Percentiles rank a stretch among this genome's conserved stretches.
Evolutionary conservation across 768 basidiomycete species (phyloP).

Genomic region (Calocybe cyanea): DNA sequence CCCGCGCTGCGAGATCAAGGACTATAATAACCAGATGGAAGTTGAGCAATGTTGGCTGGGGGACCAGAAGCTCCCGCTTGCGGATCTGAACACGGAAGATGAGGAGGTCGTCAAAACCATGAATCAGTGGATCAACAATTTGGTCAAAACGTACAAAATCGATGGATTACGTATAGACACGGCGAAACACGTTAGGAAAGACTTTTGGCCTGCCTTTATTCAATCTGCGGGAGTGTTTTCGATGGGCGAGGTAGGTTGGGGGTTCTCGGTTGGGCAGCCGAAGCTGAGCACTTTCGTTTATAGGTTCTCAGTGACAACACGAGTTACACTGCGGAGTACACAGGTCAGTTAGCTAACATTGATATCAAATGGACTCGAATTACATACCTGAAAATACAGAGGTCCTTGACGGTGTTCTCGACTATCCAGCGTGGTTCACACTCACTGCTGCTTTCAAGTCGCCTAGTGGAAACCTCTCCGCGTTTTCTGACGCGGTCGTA

Average conservation of each 20-base stretch:
- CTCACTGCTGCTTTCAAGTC: slow-evolving; percentile 51
- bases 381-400: slow-evolving; percentile 16
- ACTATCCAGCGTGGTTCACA: slow-evolving; percentile 56
- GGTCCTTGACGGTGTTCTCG: slow-evolving; percentile 55
- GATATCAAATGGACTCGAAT: background rate
- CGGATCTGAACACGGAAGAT: too few species aligned
- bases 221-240: slow-evolving; percentile 63
- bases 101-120: too few species aligned
- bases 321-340: slow-evolving; percentile 38
- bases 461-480: slow-evolving; percentile 47
- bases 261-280: background rate
- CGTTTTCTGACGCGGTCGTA: slow-evolving; percentile 18
- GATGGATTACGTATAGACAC: slow-evolving; percentile 75
- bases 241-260: slow-evolving; percentile 57
- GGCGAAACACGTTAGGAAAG: slow-evolving; percentile 52
- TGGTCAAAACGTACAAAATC: slow-evolving; percentile 35
- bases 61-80: too few species aligned
- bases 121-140: too few species aligned
- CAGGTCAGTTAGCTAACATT: slow-evolving; percentile 17
- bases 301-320: slow-evolving; percentile 20
- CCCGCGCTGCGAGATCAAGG: too few species aligned
- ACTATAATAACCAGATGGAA: too few species aligned
- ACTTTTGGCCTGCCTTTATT: slow-evolving; percentile 68
- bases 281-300: background rate
- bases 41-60: too few species aligned